Conservation (phyloP, 2,329 filamentous ascomycete genomes). For the Balansia obtecta region DNA sequence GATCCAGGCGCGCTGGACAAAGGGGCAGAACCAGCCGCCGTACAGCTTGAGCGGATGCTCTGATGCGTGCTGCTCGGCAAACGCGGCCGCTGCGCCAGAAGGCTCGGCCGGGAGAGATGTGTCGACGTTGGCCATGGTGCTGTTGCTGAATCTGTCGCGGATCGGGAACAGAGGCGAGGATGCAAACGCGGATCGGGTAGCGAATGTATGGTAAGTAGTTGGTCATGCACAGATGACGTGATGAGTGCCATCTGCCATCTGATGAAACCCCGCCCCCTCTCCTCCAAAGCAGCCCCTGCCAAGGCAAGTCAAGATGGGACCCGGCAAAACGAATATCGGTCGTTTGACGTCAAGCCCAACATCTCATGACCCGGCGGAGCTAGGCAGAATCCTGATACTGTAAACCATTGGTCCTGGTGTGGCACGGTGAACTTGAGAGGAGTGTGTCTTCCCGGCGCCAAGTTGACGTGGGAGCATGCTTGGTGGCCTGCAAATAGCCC, state of each 20-base stretch:
- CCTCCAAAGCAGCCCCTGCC: background rate
- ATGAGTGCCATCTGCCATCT: background rate
- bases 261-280: no score
- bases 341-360: no score
- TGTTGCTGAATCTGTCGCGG: background rate
- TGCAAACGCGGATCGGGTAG: background rate
- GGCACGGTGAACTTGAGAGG: no score
- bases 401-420: no score
- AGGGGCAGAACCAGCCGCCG: conserved; percentile 62
- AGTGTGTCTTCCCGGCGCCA: no score
- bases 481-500: no score
- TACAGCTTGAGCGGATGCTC: conserved; percentile 52
- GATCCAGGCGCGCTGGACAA: conserved; percentile 61
- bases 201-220: background rate
- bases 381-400: no score
- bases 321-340: no score
- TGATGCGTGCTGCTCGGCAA: conserved; percentile 31
- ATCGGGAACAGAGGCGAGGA: background rate
- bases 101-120: conserved; percentile 33
- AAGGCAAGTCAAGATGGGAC: background rate
- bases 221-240: background rate
- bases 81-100: conserved; percentile 35
- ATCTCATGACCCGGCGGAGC: no score
- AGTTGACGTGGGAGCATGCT: no score
- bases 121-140: conserved; percentile 32